Percentiles rank a stretch among this genome's conserved stretches.
Conservation (phyloP, 257 asterid genomes). For the Lycium ferocissimum region DNA sequence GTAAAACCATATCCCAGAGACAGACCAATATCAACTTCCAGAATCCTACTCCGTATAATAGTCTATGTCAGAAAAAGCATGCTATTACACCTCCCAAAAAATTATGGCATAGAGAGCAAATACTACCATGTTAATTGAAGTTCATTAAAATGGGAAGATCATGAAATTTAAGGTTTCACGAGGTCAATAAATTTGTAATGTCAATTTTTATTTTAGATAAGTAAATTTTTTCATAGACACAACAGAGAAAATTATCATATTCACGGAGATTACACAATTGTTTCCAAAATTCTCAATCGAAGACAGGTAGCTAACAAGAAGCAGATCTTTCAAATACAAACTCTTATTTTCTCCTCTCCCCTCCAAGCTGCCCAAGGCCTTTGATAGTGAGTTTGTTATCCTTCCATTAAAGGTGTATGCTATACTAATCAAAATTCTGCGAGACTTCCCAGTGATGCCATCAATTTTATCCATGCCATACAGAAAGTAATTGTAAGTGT, state of each 20-base stretch:
- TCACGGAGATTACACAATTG: background rate
- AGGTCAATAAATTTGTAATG: background rate
- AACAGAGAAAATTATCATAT: background rate
- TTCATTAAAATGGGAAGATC: conserved; percentile 4
- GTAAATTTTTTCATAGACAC: background rate
- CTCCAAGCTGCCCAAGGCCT: background rate
- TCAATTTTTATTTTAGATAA: background rate
- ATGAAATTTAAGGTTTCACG: background rate
- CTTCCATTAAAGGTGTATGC: background rate
- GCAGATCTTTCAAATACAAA: background rate
- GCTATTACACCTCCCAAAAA: background rate
- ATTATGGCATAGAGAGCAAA: background rate
- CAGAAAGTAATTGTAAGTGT: background rate
- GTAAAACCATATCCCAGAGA: background rate
- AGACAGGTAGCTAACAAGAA: background rate
- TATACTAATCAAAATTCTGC: background rate
- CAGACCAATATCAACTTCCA: background rate
- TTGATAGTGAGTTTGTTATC: background rate
- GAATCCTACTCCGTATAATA: background rate
- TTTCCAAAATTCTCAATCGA: background rate
- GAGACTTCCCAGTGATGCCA: background rate
- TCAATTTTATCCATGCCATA: background rate
- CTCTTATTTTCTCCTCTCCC: background rate
- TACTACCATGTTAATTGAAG: background rate
- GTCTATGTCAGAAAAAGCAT: background rate